Evolutionary conservation across 371 early-diverging fungal genomes (phyloP).

Genomic region (Dichotomocladium elegans): DNA sequence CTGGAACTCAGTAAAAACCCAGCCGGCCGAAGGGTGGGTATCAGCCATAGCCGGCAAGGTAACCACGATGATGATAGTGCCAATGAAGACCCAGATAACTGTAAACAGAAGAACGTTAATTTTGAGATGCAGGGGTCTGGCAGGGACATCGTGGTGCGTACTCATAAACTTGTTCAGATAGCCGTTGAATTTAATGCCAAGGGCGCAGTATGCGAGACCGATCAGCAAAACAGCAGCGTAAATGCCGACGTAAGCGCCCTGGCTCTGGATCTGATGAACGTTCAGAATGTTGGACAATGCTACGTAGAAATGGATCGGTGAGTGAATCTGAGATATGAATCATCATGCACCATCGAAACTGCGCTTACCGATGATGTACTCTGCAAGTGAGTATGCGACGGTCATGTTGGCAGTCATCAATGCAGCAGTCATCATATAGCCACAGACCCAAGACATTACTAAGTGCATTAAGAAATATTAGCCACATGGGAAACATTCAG

Average conservation of each 20-base stretch:
- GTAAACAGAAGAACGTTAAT: not conserved
- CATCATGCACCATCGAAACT: no score
- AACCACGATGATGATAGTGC: conserved; percentile 30
- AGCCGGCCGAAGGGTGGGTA: conserved; percentile 22
- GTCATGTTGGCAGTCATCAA: conserved; percentile 25
- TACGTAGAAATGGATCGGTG: not conserved
- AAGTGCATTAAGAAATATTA: not conserved
- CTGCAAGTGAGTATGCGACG: conserved; percentile 20
- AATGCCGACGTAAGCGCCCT: conserved; percentile 32
- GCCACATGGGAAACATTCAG: no score
- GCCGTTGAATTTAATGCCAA: conserved; percentile 28
- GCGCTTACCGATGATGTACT: conserved; percentile 25
- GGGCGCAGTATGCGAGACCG: conserved; percentile 16
- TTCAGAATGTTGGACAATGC: conserved; percentile 18
- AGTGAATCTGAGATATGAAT: no score
- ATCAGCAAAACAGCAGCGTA: conserved; percentile 18
- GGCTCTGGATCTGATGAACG: conserved; percentile 8
- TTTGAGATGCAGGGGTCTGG: not conserved
- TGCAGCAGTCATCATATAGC: conserved; percentile 28
- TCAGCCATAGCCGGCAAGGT: conserved; percentile 34
- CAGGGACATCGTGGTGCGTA: not conserved
- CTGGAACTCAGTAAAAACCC: conserved; percentile 37
- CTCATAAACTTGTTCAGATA: conserved; percentile 27
- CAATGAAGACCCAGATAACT: conserved; percentile 31
- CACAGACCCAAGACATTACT: conserved; percentile 40